Percentiles rank a stretch among this genome's conserved stretches.
These are phyloP conservation scores for Fusarium albidum DNA, from an alignment of 2,329 filamentous ascomycete species.

Conservation along the genomic window DNA sequence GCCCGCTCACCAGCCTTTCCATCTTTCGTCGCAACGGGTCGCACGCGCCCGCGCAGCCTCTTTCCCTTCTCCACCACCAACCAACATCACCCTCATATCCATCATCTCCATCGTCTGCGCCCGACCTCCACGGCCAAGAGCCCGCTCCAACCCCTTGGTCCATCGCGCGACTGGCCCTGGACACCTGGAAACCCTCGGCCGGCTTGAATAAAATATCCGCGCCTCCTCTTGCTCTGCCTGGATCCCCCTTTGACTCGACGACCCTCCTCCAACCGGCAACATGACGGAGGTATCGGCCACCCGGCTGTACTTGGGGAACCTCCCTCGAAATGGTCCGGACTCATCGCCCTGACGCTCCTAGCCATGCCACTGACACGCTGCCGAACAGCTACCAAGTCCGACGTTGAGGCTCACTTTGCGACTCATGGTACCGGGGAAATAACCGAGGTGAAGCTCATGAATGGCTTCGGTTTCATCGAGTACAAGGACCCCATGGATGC, in stretches of 20 bases:
- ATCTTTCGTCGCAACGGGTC: slow-evolving; percentile 39
- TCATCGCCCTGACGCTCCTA: slow-evolving; percentile 42
- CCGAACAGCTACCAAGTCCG: slow-evolving; percentile 87
- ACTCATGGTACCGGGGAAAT: slow-evolving; percentile 97
- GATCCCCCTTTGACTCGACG: slow-evolving; percentile 27
- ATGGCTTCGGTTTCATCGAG: slow-evolving; percentile 99
- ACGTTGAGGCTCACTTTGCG: slow-evolving; percentile 95
- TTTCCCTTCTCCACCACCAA: slow-evolving; percentile 39
- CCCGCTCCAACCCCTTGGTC: slow-evolving; percentile 31
- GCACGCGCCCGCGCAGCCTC: slow-evolving; percentile 31
- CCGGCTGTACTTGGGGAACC: slow-evolving; percentile 96
- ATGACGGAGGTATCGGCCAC: slow-evolving; percentile 94
- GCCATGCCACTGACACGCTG: slow-evolving; percentile 55
- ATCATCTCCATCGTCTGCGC: slow-evolving; percentile 17
- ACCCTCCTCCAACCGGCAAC: slow-evolving; percentile 45
- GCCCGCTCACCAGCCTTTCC: slow-evolving; percentile 39
- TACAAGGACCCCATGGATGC: slow-evolving; percentile 99
- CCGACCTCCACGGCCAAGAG: slow-evolving; percentile 9
- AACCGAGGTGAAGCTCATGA: slow-evolving; percentile 99
- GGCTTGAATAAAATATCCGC: slow-evolving; percentile 21
- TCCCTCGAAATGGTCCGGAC: slow-evolving; percentile 86
- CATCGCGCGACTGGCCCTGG: slow-evolving; percentile 37
- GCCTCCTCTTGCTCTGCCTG: slow-evolving; percentile 22
- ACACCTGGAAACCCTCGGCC: slow-evolving; percentile 28
- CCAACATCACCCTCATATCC: slow-evolving; percentile 30